Evolutionary conservation across 108 stramenopile genomes (phyloP), one percentile per base, ranked within the genome.

Genomic region (Nitzschia palea): DNA sequence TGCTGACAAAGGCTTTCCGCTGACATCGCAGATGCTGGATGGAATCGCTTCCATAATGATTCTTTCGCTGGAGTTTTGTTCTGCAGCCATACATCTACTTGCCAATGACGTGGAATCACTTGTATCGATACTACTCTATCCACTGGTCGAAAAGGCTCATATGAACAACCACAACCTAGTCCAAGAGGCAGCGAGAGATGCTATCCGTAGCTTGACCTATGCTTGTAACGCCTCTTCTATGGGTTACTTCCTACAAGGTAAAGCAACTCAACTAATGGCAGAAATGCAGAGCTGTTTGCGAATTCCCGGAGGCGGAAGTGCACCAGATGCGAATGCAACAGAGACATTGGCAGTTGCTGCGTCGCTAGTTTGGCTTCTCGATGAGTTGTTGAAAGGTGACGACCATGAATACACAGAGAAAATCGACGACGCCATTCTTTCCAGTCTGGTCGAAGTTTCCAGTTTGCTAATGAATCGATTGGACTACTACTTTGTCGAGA

Each of bases 271-370:
- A 14, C 34, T 71, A 10, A 17, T 71, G 25, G 51, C 61, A 29
- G 35, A 34, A 4, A 54, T 71, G 61, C 26, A 62, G 2, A 47
- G 70, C 31, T 36, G 61, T 4, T 23, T 71, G 40, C 70, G 70
- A 9, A 26, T 62, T 28, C 61, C 61, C 18, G 70, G 70, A 4
- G 70, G 61, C 1, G 29, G 40, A 26, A 52, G 3, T 10, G 37
- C 70, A 26, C 9, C 0, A 12, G 22, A 17, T 25, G 45, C 8
- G 1, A 30, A 62, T 29, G 36, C 53, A 17, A n/a, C 34, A 2
- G 70, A 71, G 27, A 62, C 58, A 4, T 36, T 62, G 0, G 23
- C 25, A 15, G 40, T 62, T 42, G 25, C 40, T 2, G 33, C 44
- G 25, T 42, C 27, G 12, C 15, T 50, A 23, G 54, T 17, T 5